A percentile compares a stretch with the other conserved stretches of the same genome.
Evolutionary conservation across 306 rosid genomes (phyloP).

Genomic region (Casuarina cunninghamiana): DNA sequence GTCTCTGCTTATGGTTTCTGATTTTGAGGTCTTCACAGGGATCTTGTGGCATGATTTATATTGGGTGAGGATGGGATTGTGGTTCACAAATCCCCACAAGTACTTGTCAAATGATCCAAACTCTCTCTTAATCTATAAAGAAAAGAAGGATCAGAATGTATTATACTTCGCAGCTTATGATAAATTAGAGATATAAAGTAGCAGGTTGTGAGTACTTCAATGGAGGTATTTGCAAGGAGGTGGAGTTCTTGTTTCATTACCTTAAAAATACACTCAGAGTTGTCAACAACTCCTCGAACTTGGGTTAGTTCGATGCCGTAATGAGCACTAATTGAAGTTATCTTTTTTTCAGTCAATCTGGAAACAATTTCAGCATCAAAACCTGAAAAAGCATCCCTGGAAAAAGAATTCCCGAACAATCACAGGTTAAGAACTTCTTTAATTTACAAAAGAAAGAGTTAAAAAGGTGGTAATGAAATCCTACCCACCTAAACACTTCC

Average conservation of each 20-base stretch:
- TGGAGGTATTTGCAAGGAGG: neutral
- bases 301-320: conserved; percentile 77
- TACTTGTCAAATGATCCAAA: conserved; percentile 84
- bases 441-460: neutral
- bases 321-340: conserved; percentile 65
- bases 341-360: conserved; percentile 72
- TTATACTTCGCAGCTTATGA: conserved; percentile 7
- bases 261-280: conserved; percentile 80
- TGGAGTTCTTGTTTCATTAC: conserved; percentile 29
- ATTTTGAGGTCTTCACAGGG: conserved; percentile 97
- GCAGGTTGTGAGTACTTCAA: neutral
- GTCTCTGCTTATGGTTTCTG: conserved; percentile 94
- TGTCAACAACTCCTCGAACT: conserved; percentile 91
- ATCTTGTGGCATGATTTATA: conserved; percentile 86
- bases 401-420: neutral
- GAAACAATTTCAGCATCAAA: conserved; percentile 81
- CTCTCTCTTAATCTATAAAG: conserved; percentile 59
- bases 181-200: neutral
- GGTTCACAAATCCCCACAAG: conserved; percentile 89
- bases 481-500: conserved; percentile 62
- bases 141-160: neutral
- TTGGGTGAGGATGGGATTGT: conserved; percentile 75
- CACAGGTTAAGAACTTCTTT: neutral
- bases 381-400: conserved; percentile 81
- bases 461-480: neutral